Evolutionary conservation across 495 filamentous ascomycete genomes (phyloP), one percentile per base, ranked within the genome.

Genomic region (Xylaria acuta): DNA sequence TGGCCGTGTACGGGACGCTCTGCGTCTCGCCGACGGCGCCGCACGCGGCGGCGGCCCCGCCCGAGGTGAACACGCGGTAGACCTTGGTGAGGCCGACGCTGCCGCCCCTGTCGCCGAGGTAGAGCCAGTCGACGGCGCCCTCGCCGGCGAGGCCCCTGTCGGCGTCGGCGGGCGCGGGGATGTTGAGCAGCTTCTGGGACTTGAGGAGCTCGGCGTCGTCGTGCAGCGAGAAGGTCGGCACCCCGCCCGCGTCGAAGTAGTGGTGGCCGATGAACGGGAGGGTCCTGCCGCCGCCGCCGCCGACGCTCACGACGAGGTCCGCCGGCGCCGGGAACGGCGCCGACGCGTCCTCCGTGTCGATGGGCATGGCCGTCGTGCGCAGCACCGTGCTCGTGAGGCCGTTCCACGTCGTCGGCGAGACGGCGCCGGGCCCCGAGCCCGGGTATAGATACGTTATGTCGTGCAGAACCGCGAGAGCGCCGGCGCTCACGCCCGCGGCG

Each of bases 391-490:
- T 71, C 0, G 85, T 73, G 16, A 84, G 76, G 27, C 20, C 32
- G 72, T 80, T 71, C 74, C 80, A 86, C 69, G 67, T 65, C 20
- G 41, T 62, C 0, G 63, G 0, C 2, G 78, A 69, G 25, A 84
- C 75, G 22, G 79, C 76, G 14, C 73, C 62, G 30, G 63, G 63
- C 3, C 75, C 68, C 3, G 82, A 73, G 47, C 85, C 78, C 36
- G 79, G 83, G 79, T 91, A 78, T 74, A 90, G 71, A 0, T 53
- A 18, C 0, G 85, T 86, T 32, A 84, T 84, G 66, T 92, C 90
- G 80, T 90, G 91, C 45, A 93, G 87, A 4, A 88, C 89, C 16
- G 93, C 93, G 22, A 89, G 81, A 34, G 92, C 92, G 32, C 92
- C 92, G 47, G 80, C 47, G 81, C 77, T 34, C 87, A 78, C 1